Percentiles rank a stretch among this genome's conserved stretches.
Conservation (phyloP, 1,284 basidiomycete genomes). For the Moniliella sp. region DNA sequence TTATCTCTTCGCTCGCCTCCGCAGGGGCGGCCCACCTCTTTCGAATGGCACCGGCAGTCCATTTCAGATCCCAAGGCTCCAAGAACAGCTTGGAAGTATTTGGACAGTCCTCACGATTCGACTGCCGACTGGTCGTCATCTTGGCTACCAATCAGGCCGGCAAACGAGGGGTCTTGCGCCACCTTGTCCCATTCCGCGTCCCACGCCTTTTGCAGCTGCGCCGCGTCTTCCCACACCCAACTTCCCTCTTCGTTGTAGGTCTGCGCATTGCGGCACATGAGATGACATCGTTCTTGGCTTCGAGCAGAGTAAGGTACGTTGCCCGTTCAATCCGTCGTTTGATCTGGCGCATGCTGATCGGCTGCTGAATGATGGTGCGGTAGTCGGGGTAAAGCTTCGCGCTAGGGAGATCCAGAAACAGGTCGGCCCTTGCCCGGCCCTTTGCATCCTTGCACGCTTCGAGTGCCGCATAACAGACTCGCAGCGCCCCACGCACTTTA, state of each 20-base stretch:
- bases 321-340: slow-evolving; percentile 56
- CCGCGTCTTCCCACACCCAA: slow-evolving; percentile 74
- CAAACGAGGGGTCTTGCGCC: too few species aligned
- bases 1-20: too few species aligned
- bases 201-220: slow-evolving; percentile 25
- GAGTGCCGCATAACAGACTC: too few species aligned
- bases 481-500: slow-evolving; percentile 1
- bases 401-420: slow-evolving; percentile 21
- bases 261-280: slow-evolving; percentile 81
- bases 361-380: slow-evolving; percentile 35
- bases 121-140: too few species aligned
- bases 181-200: slow-evolving; percentile 17
- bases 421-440: too few species aligned
- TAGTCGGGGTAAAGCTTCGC: slow-evolving; percentile 22
- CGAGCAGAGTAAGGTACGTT: slow-evolving; percentile 53
- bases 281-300: slow-evolving; percentile 48
- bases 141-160: too few species aligned
- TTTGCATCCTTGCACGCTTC: too few species aligned
- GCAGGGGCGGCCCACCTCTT: too few species aligned
- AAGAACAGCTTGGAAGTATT: too few species aligned
- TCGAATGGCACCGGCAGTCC: too few species aligned
- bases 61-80: too few species aligned
- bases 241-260: slow-evolving; percentile 43
- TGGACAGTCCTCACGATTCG: too few species aligned
- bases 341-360: slow-evolving; percentile 69